Percentiles rank a stretch among this genome's conserved stretches.
Conservation (phyloP, 306 rosid genomes). For the Mimosa pudica region DNA sequence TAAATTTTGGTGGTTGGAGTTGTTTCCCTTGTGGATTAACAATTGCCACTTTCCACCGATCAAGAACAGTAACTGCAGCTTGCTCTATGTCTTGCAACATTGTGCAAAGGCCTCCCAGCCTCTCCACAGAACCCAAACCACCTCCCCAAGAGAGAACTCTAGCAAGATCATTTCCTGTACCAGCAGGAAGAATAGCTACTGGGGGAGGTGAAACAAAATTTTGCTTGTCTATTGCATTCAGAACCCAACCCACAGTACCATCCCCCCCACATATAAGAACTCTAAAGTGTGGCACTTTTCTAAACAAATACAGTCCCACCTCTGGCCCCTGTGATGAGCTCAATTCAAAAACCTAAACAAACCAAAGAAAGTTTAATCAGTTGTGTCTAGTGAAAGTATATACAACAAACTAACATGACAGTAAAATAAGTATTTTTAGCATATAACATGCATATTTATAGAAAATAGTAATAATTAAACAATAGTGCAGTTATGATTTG, state of each 20-base stretch:
- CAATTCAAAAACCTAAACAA: constrained; percentile 79
- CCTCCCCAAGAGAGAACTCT: constrained; percentile 99
- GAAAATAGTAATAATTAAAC: constrained; percentile 16
- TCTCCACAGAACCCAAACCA: constrained; percentile 97
- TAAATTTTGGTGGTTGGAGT: constrained; percentile 65
- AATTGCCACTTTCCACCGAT: constrained; percentile 87
- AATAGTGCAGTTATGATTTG: constrained; percentile 8
- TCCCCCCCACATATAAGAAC: constrained; percentile 97
- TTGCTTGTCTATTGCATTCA: constrained; percentile 87
- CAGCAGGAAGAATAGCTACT: constrained; percentile 98
- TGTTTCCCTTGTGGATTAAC: constrained; percentile 70
- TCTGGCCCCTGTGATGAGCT: constrained; percentile 93
- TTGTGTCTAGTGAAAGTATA: constrained; percentile 23
- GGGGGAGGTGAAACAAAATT: constrained; percentile 98
- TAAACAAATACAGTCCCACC: constrained; percentile 82
- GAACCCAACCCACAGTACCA: constrained; percentile 98
- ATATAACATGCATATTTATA: constrained; percentile 21
- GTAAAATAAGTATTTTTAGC: background rate
- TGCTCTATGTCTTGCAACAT: constrained; percentile 87
- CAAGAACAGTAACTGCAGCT: constrained; percentile 97
- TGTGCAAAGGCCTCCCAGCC: constrained; percentile 97
- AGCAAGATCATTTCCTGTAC: constrained; percentile 98
- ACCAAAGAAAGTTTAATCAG: constrained; percentile 32
- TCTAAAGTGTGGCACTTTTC: constrained; percentile 95
- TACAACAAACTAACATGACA: constrained; percentile 5